These are phyloP conservation scores for Lotus japonicus DNA, from an alignment of 306 rosid genomes.

Conservation along the genomic window DNA sequence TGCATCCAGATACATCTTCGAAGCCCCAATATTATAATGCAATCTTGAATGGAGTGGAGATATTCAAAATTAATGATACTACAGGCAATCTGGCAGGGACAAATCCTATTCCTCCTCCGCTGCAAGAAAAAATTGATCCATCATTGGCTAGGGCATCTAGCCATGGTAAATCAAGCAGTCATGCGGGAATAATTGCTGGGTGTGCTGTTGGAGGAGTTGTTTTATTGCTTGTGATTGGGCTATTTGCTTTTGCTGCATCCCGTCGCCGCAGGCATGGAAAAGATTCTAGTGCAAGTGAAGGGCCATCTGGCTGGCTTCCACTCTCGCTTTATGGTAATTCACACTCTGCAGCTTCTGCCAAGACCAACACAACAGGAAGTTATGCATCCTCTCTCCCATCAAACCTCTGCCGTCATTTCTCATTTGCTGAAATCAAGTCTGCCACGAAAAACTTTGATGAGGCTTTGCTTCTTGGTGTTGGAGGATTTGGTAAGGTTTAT, in stretches of 20 bases:
- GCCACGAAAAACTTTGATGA: conserved; percentile 93
- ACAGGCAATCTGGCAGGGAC: conserved; percentile 66
- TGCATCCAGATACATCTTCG: conserved; percentile 39
- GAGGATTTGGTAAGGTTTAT: conserved; percentile 98
- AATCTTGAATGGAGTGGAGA: conserved; percentile 80
- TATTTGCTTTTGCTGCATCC: conserved; percentile 38
- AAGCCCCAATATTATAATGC: conserved; percentile 42
- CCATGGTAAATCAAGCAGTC: conserved; percentile 48
- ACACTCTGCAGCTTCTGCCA: conserved; percentile 85
- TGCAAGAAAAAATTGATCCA: conserved; percentile 44
- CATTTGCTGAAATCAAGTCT: conserved; percentile 86
- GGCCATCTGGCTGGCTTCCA: conserved; percentile 99
- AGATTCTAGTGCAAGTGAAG: conserved; percentile 73
- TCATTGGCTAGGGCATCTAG: conserved; percentile 37
- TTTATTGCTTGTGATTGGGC: conserved; percentile 47
- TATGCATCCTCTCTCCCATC: conserved; percentile 85
- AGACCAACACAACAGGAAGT: conserved; percentile 91
- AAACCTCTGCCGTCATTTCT: conserved; percentile 96
- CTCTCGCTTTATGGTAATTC: conserved; percentile 91
- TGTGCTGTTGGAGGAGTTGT: conserved; percentile 61
- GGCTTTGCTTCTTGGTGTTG: conserved; percentile 89
- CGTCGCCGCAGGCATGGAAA: conserved; percentile 46
- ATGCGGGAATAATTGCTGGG: conserved; percentile 60
- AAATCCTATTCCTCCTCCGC: conserved; percentile 62
- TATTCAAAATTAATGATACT: conserved; percentile 62